Evolutionary conservation across 805 yeast genomes (phyloP).

Genomic region (Barnettozyma siamensis): DNA sequence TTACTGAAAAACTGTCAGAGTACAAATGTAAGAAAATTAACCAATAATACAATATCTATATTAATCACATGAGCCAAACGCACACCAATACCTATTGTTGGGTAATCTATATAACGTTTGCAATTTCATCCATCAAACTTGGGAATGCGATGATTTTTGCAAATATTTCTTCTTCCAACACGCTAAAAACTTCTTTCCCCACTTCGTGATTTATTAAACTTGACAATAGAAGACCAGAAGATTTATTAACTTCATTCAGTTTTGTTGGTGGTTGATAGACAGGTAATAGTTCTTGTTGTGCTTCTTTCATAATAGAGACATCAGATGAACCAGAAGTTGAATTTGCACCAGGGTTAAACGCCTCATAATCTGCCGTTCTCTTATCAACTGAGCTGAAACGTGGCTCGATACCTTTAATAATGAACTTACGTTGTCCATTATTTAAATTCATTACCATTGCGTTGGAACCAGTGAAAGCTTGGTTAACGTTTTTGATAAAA

Average conservation of each 20-base stretch:
- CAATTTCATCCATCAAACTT: constrained; percentile 23
- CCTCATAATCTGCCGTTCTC: constrained; percentile 40
- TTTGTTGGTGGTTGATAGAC: constrained; percentile 26
- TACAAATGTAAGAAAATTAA: no score
- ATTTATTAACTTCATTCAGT: constrained; percentile 36
- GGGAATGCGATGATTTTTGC: constrained; percentile 32
- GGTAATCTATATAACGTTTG: constrained; percentile 17
- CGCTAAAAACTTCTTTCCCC: constrained; percentile 31
- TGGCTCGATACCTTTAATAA: constrained; percentile 92
- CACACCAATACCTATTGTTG: no score
- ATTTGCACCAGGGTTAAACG: constrained; percentile 21
- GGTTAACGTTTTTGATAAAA: constrained; percentile 88
- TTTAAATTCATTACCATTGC: constrained; percentile 83
- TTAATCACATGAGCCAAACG: no score
- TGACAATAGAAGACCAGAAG: constrained; percentile 32
- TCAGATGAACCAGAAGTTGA: constrained; percentile 2
- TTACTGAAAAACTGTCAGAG: background rate
- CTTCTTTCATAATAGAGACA: constrained; percentile 1
- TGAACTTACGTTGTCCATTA: constrained; percentile 69
- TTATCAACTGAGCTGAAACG: constrained; percentile 52
- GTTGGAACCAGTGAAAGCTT: constrained; percentile 80
- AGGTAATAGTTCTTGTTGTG: constrained; percentile 14
- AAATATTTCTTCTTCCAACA: constrained; percentile 28
- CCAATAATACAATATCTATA: background rate
- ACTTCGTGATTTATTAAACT: constrained; percentile 27